Evolutionary conservation across 345 rosid genomes (phyloP).

Genomic region (Nephelium lappaceum): DNA sequence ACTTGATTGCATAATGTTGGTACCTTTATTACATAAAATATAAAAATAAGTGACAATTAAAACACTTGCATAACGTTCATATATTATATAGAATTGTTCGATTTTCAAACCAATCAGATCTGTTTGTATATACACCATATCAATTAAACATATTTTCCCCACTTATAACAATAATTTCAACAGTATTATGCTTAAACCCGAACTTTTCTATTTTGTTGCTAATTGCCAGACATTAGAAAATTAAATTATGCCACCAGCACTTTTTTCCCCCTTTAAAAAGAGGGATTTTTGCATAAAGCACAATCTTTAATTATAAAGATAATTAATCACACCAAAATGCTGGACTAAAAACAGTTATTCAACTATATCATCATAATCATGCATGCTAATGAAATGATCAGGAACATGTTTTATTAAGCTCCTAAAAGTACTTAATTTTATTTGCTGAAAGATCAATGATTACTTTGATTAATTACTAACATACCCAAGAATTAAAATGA

Average conservation of each 20-base stretch:
- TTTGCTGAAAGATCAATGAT: not conserved
- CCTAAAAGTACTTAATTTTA: not conserved
- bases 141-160: too few species aligned
- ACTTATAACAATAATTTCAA: too few species aligned
- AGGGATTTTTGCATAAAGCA: not conserved
- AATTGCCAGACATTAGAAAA: not conserved
- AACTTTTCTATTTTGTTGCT: too few species aligned
- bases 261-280: too few species aligned
- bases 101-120: too few species aligned
- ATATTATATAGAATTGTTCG: too few species aligned
- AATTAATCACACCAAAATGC: not conserved
- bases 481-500: not conserved
- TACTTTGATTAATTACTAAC: not conserved
- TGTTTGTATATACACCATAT: too few species aligned
- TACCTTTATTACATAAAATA: too few species aligned
- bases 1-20: too few species aligned
- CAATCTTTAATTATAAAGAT: not conserved
- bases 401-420: not conserved
- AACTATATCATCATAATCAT: not conserved
- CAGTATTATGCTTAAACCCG: too few species aligned
- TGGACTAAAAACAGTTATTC: conserved; percentile 1
- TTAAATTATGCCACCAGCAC: not conserved
- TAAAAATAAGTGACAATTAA: too few species aligned
- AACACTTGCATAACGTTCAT: too few species aligned
- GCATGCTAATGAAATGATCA: not conserved